These are phyloP conservation scores for Aspergillus calidoustus DNA, from an alignment of 2,329 filamentous ascomycete genomes.

Conservation along the genomic window DNA sequence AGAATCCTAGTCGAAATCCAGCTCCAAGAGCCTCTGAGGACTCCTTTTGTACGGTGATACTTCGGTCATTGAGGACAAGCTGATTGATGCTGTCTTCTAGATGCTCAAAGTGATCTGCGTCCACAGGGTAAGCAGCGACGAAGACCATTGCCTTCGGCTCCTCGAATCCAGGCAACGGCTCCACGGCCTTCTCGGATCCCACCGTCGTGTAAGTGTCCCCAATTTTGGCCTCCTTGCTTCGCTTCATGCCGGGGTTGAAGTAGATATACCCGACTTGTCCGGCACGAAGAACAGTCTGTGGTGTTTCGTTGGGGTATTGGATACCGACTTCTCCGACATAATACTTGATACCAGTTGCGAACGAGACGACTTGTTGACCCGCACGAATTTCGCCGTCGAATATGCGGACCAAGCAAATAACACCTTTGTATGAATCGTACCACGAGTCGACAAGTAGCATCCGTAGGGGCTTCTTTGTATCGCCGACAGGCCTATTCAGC, in stretches of 20 bases:
- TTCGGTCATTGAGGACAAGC: slow-evolving; percentile 91
- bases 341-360: slow-evolving; percentile 88
- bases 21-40: slow-evolving; percentile 91
- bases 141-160: slow-evolving; percentile 99
- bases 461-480: slow-evolving; percentile 72
- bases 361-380: slow-evolving; percentile 84
- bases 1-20: slow-evolving; percentile 90
- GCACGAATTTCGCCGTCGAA: slow-evolving; percentile 85
- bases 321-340: slow-evolving; percentile 96
- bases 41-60: slow-evolving; percentile 91
- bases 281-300: slow-evolving; percentile 78
- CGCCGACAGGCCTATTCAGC: slow-evolving; percentile 65
- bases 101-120: slow-evolving; percentile 83
- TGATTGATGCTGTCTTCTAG: slow-evolving; percentile 94
- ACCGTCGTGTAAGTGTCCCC: slow-evolving; percentile 92
- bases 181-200: slow-evolving; percentile 74
- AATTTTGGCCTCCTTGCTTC: slow-evolving; percentile 91
- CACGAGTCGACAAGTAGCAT: slow-evolving; percentile 94
- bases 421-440: slow-evolving; percentile 96
- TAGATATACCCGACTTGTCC: slow-evolving; percentile 96
- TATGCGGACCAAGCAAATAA: slow-evolving; percentile 85
- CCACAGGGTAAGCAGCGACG: slow-evolving; percentile 92
- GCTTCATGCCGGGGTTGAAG: slow-evolving; percentile 99
- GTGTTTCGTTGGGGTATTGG: slow-evolving; percentile 86
- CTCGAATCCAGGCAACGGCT: slow-evolving; percentile 88